A percentile compares a stretch with the other conserved stretches of the same genome.
Conservation (phyloP, 2,329 filamentous ascomycete genomes). For the Monascus ruber region DNA sequence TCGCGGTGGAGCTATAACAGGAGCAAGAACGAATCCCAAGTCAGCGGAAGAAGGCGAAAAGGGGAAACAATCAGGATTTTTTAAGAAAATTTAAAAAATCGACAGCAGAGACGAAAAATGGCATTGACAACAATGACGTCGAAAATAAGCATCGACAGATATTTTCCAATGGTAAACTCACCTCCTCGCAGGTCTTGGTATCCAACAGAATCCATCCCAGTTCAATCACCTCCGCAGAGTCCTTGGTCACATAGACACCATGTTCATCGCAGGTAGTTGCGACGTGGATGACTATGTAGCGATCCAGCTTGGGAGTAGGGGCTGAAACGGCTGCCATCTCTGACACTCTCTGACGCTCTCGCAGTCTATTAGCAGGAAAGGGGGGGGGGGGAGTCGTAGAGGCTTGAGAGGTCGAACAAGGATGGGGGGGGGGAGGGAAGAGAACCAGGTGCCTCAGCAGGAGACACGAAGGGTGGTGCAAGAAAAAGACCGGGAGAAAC, state of each 20-base stretch:
- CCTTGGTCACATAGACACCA: constrained; percentile 97
- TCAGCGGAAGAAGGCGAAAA: constrained; percentile 11
- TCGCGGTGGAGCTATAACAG: constrained; percentile 70
- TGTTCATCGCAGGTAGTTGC: constrained; percentile 98
- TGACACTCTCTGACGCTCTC: constrained; percentile 15
- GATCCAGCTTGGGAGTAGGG: constrained; percentile 67
- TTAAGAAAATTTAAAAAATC: not conserved
- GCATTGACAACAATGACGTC: constrained; percentile 1
- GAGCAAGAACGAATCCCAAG: constrained; percentile 12
- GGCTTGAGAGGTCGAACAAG: no score
- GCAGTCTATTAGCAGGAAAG: constrained; percentile 18
- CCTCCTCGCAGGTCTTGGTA: constrained; percentile 84
- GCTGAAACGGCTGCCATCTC: constrained; percentile 36
- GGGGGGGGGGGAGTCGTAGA: constrained; percentile 2
- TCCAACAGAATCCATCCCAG: constrained; percentile 95
- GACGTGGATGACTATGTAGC: constrained; percentile 96
- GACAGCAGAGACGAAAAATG: constrained; percentile 1
- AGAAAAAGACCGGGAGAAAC: constrained; percentile 5
- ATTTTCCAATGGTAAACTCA: constrained; percentile 35
- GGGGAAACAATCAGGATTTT: constrained; percentile 1
- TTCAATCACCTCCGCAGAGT: constrained; percentile 98
- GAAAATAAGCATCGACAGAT: constrained; percentile 2
- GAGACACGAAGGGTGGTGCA: constrained; percentile 7
- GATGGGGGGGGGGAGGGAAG: no score
- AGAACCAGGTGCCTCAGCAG: no score